Percentiles rank a stretch among this genome's conserved stretches.
Conservation (phyloP, 352 stramenopile genomes). For the Globisporangium nagaii region DNA sequence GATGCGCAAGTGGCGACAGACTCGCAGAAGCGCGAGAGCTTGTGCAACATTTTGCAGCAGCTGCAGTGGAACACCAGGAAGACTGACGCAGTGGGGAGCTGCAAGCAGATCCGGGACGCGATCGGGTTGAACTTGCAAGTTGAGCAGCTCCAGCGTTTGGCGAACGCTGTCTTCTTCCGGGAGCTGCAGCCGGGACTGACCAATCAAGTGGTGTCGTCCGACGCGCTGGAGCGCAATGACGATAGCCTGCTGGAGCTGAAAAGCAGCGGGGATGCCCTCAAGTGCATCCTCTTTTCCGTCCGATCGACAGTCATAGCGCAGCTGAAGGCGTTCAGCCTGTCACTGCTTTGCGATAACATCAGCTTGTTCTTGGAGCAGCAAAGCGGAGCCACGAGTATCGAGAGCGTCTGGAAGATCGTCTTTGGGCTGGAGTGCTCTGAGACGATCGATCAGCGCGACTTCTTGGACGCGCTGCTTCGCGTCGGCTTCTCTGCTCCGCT, state of each 20-base stretch:
- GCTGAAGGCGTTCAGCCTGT: conserved; percentile 29
- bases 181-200: conserved; percentile 17
- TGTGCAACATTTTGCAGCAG: conserved; percentile 36
- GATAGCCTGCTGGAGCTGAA: conserved; percentile 30
- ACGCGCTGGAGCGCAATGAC: not conserved
- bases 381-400: conserved; percentile 20
- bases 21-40: conserved; percentile 14
- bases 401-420: conserved; percentile 39
- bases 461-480: conserved; percentile 31
- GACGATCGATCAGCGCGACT: conserved; percentile 34
- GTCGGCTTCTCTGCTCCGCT: conserved; percentile 23
- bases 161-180: conserved; percentile 35
- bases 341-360: conserved; percentile 24
- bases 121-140: conserved; percentile 20
- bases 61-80: conserved; percentile 38
- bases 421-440: conserved; percentile 30
- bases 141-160: conserved; percentile 29
- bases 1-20: conserved; percentile 4
- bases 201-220: not conserved
- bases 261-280: conserved; percentile 29
- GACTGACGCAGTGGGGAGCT: conserved; percentile 18
- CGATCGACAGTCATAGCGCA: conserved; percentile 15
- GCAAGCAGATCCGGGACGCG: conserved; percentile 22
- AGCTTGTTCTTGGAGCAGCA: conserved; percentile 25
- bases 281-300: conserved; percentile 15